These are phyloP conservation scores for Sporothrix brasiliensis DNA, from an alignment of 2,329 filamentous ascomycete genomes.

Conservation along the genomic window DNA sequence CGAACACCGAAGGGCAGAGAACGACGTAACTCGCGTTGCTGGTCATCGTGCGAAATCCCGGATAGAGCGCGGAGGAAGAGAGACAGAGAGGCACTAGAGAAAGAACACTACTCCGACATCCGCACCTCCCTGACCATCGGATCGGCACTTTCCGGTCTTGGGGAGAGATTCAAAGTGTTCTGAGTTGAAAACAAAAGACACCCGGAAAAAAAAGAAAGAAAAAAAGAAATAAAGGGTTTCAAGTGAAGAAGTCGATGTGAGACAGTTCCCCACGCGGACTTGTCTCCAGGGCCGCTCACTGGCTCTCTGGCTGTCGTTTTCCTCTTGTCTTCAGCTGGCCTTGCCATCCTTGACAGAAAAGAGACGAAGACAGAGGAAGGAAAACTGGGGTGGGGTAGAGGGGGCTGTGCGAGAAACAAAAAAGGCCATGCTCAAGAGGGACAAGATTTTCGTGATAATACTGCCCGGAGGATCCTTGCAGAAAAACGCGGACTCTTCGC, in stretches of 20 bases:
- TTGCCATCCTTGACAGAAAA: conserved; percentile 2
- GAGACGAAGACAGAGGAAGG: background rate
- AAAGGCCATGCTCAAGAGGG: background rate
- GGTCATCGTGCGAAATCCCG: too few species aligned
- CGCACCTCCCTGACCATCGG: conserved; percentile 12
- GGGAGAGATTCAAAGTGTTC: background rate
- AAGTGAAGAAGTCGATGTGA: background rate
- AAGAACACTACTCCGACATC: background rate
- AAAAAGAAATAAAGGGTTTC: too few species aligned
- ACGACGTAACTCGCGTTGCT: too few species aligned
- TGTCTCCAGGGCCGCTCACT: background rate
- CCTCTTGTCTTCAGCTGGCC: conserved; percentile 16
- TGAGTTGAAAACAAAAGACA: too few species aligned
- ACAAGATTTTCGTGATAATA: conserved; percentile 8
- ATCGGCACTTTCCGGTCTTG: conserved; percentile 9
- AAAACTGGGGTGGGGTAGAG: background rate
- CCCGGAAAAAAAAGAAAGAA: too few species aligned
- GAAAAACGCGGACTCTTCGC: background rate
- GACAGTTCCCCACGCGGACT: background rate
- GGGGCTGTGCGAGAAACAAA: background rate
- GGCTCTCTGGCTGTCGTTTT: conserved; percentile 5
- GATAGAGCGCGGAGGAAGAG: background rate
- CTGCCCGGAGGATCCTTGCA: background rate
- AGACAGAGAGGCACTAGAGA: background rate
- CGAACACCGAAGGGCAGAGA: background rate